Conservation (phyloP, 805 yeast species). For the Tetrapisispora arboricola region DNA sequence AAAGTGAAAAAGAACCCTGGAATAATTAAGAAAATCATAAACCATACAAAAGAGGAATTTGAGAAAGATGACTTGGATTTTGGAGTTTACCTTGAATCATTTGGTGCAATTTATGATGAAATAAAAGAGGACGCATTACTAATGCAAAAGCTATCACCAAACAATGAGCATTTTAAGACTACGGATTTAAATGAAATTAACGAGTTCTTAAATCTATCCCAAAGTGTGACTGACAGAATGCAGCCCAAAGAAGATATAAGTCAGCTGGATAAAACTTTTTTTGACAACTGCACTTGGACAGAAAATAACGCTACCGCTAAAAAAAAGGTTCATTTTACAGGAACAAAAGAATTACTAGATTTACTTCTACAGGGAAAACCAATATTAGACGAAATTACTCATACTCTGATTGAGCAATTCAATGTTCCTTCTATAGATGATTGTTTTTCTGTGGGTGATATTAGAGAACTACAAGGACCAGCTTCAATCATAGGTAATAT, state of each 20-base stretch:
- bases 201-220: no score
- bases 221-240: no score
- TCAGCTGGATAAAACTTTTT: no score
- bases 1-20: not conserved
- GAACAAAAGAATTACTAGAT: not conserved
- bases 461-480: not conserved
- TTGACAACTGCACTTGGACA: no score
- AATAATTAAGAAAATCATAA: not conserved
- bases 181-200: no score
- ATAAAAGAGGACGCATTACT: not conserved
- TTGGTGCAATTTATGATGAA: not conserved
- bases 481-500: not conserved
- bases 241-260: no score
- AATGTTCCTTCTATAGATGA: not conserved
- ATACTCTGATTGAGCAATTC: not conserved
- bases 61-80: not conserved
- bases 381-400: not conserved
- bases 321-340: not conserved
- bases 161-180: not conserved
- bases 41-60: not conserved
- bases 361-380: not conserved
- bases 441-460: conserved; percentile 1
- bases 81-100: not conserved
- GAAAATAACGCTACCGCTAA: not conserved
- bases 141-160: not conserved